Evolutionary conservation across 2,329 filamentous ascomycete species (phyloP).

Genomic region (Blastomyces parvus): DNA sequence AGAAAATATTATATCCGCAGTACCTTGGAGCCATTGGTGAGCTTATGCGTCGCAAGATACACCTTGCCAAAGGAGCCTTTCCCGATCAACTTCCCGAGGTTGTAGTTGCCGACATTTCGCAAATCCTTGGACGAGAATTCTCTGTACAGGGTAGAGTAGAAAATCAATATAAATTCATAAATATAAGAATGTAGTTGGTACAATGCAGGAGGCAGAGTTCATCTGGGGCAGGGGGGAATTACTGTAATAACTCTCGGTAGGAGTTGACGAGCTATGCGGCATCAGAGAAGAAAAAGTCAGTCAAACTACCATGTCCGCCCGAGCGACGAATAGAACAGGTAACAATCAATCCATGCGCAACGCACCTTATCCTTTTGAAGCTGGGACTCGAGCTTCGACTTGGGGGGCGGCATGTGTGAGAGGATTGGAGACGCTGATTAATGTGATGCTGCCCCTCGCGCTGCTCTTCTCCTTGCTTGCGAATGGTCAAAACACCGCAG

Average conservation of each 20-base stretch:
- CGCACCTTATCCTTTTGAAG: slow-evolving; percentile 51
- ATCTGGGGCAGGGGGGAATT: slow-evolving; percentile 34
- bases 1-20: background rate
- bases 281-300: slow-evolving; percentile 15
- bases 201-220: background rate
- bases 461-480: slow-evolving; percentile 5
- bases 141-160: slow-evolving; percentile 41
- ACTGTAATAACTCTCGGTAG: slow-evolving; percentile 94
- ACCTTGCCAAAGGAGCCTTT: slow-evolving; percentile 99
- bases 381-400: slow-evolving; percentile 45
- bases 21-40: slow-evolving; percentile 96
- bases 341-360: slow-evolving; percentile 9
- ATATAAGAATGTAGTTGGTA: background rate
- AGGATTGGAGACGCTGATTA: background rate
- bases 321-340: background rate
- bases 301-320: slow-evolving; percentile 5
- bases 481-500: background rate
- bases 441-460: slow-evolving; percentile 5
- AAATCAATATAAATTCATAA: background rate
- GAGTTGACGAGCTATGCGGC: slow-evolving; percentile 74
- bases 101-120: slow-evolving; percentile 88
- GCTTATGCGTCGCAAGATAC: slow-evolving; percentile 89
- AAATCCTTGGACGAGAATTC: slow-evolving; percentile 91
- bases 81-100: slow-evolving; percentile 80
- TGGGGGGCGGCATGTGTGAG: slow-evolving; percentile 37